Conservation (phyloP, 2,329 filamentous ascomycete species). For the Diaporthe australafricana region DNA sequence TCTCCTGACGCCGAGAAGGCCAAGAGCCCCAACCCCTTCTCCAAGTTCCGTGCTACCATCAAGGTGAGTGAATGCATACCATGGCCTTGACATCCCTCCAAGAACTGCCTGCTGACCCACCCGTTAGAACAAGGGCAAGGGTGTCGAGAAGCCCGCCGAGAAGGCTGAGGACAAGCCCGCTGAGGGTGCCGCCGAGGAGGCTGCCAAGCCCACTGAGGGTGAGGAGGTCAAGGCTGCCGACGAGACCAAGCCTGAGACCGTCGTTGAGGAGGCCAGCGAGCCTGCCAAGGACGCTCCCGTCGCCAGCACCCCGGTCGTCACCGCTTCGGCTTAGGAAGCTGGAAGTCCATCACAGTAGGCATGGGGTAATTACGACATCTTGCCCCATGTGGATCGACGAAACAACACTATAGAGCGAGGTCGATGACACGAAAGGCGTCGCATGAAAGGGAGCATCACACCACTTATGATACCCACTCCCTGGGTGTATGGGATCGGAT, state of each 20-base stretch:
- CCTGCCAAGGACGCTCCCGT: slow-evolving; percentile 50
- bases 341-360: slow-evolving; percentile 38
- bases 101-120: slow-evolving; percentile 11
- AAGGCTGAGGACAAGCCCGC: slow-evolving; percentile 57
- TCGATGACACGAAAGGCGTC: slow-evolving; percentile 40
- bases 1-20: slow-evolving; percentile 60
- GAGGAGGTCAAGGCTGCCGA: slow-evolving; percentile 49
- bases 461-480: slow-evolving; percentile 38
- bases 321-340: slow-evolving; percentile 61
- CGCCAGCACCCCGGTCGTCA: slow-evolving; percentile 59
- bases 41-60: slow-evolving; percentile 70
- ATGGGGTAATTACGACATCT: slow-evolving; percentile 40
- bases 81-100: neutral
- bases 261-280: slow-evolving; percentile 44
- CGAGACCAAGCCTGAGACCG: slow-evolving; percentile 49
- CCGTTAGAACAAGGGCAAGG: slow-evolving; percentile 49
- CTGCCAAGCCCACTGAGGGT: slow-evolving; percentile 44
- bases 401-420: slow-evolving; percentile 44
- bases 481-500: slow-evolving; percentile 54
- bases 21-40: slow-evolving; percentile 67
- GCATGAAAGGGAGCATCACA: slow-evolving; percentile 39
- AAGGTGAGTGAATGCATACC: slow-evolving; percentile 45
- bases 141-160: slow-evolving; percentile 52
- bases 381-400: slow-evolving; percentile 37
- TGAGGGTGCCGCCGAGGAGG: slow-evolving; percentile 46